Conservation (phyloP, 2,329 filamentous ascomycete species). For the Fusarium sp. region DNA sequence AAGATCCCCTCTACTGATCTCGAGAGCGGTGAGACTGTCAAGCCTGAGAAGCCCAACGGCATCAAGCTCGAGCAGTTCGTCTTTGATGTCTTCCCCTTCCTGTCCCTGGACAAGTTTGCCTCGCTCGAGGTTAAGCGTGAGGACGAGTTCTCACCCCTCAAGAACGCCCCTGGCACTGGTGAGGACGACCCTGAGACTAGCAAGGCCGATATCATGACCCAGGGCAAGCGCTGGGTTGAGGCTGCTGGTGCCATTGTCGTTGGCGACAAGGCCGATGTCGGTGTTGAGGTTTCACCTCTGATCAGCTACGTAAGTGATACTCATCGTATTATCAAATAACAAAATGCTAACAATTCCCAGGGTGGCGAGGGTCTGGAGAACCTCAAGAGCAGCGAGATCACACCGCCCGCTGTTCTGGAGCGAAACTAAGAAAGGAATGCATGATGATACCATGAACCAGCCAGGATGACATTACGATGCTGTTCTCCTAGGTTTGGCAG, state of each 20-base stretch:
- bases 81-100: slow-evolving; percentile 96
- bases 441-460: slow-evolving; percentile 34
- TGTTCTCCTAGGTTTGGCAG: slow-evolving; percentile 23
- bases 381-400: slow-evolving; percentile 65
- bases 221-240: slow-evolving; percentile 88
- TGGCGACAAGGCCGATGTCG: slow-evolving; percentile 72
- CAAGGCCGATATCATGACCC: slow-evolving; percentile 87
- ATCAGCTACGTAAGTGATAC: slow-evolving; percentile 88
- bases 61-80: slow-evolving; percentile 99
- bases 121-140: slow-evolving; percentile 96
- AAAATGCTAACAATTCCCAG: slow-evolving; percentile 51
- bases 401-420: slow-evolving; percentile 66
- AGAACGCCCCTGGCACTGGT: slow-evolving; percentile 87
- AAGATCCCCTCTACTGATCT: slow-evolving; percentile 93
- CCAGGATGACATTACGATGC: slow-evolving; percentile 32
- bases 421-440: slow-evolving; percentile 51
- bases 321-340: neutral
- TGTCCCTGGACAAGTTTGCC: slow-evolving; percentile 88
- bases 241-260: slow-evolving; percentile 81
- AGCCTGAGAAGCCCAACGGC: slow-evolving; percentile 94
- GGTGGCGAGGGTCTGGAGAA: slow-evolving; percentile 73
- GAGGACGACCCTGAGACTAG: slow-evolving; percentile 97
- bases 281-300: slow-evolving; percentile 91
- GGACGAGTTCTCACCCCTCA: slow-evolving; percentile 97
- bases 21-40: slow-evolving; percentile 81